Conservation (phyloP, 2,329 filamentous ascomycete species). For the Colletotrichum brevisporum region DNA sequence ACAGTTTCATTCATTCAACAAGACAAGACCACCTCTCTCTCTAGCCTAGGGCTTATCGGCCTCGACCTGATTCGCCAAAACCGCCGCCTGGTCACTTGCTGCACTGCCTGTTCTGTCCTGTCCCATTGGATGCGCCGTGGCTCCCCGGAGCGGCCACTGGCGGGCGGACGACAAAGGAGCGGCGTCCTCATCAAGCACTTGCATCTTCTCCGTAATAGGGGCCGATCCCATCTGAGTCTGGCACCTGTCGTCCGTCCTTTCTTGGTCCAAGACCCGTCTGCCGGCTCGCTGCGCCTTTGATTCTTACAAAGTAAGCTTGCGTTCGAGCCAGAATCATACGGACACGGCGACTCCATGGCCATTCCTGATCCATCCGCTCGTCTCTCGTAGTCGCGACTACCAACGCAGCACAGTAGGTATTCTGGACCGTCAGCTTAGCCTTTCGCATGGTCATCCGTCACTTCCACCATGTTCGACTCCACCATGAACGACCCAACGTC, state of each 20-base stretch:
- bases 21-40: too few species aligned
- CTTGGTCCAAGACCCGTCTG: conserved; percentile 2
- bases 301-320: neutral
- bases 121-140: neutral
- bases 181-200: conserved; percentile 3
- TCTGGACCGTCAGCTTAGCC: too few species aligned
- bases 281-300: conserved; percentile 10
- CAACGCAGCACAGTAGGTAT: neutral
- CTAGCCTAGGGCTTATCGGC: neutral
- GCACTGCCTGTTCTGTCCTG: neutral
- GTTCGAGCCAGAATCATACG: conserved; percentile 7
- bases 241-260: conserved; percentile 25
- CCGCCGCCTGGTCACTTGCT: neutral
- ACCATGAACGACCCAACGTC: conserved; percentile 9
- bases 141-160: neutral
- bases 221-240: conserved; percentile 4
- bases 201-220: conserved; percentile 21
- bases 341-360: conserved; percentile 22
- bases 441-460: too few species aligned
- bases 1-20: neutral
- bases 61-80: neutral
- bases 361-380: conserved; percentile 16
- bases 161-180: conserved; percentile 23
- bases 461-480: conserved; percentile 3
- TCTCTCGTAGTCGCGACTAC: conserved; percentile 3